Conservation (phyloP, 345 rosid species). For the Mallotus nudiflorus region DNA sequence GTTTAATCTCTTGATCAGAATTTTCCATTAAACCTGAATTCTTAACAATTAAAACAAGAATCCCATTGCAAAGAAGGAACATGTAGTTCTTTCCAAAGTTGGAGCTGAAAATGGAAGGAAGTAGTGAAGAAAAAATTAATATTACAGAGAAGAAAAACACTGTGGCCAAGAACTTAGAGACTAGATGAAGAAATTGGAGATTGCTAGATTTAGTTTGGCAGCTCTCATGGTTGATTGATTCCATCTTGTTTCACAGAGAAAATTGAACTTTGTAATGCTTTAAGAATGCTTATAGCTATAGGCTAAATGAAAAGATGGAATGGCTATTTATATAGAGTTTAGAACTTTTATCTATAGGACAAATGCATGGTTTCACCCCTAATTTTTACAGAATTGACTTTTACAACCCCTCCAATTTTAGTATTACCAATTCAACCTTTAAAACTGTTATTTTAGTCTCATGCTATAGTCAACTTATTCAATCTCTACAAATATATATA, state of each 20-base stretch:
- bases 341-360: too few relatives aligned
- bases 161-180: slow-evolving; percentile 31
- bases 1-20: slow-evolving; percentile 13
- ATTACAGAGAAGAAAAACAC: slow-evolving; percentile 43
- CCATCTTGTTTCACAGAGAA: slow-evolving; percentile 22
- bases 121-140: slow-evolving; percentile 33
- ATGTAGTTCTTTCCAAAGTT: slow-evolving; percentile 53
- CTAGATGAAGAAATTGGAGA: slow-evolving; percentile 4
- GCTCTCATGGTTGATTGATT: not conserved
- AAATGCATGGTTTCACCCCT: too few relatives aligned
- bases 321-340: too few relatives aligned
- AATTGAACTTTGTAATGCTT: too few relatives aligned
- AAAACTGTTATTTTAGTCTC: too few relatives aligned
- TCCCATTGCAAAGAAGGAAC: slow-evolving; percentile 74
- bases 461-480: too few relatives aligned
- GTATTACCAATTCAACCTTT: too few relatives aligned
- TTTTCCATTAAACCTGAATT: slow-evolving; percentile 39
- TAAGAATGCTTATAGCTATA: too few relatives aligned
- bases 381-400: too few relatives aligned
- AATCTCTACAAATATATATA: too few relatives aligned
- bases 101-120: slow-evolving; percentile 18
- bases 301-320: too few relatives aligned
- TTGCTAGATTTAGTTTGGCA: not conserved
- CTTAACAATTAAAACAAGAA: slow-evolving; percentile 47
- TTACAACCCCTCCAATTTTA: too few relatives aligned